Conservation (phyloP, 2,329 filamentous ascomycete genomes). For the Lasiodiplodia sp. region DNA sequence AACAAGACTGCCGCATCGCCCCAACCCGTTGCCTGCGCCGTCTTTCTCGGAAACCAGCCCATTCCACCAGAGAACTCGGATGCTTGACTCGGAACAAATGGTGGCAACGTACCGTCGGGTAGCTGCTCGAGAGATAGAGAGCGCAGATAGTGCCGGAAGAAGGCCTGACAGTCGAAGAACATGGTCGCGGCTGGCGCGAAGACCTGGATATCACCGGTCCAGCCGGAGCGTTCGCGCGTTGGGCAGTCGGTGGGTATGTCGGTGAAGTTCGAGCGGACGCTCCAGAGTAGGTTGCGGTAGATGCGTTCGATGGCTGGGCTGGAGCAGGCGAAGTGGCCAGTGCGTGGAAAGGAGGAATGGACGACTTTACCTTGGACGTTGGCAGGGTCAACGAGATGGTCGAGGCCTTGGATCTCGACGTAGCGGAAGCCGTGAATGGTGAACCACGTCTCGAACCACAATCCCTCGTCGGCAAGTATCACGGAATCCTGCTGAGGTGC, state of each 20-base stretch:
- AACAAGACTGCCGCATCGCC: not conserved
- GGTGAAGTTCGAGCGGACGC: conserved; percentile 15
- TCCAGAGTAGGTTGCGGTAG: conserved; percentile 11
- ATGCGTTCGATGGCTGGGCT: not conserved
- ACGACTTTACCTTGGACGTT: not conserved
- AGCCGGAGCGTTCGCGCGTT: conserved; percentile 20
- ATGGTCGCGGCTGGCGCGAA: conserved; percentile 25
- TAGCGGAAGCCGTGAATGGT: not conserved
- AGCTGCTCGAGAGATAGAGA: not conserved
- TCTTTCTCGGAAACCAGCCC: not conserved
- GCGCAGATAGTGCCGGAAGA: not conserved
- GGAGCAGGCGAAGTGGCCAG: conserved; percentile 13
- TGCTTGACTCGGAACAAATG: not conserved
- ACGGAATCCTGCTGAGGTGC: not conserved
- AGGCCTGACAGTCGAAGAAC: conserved; percentile 1
- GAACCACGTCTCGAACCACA: not conserved
- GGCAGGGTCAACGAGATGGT: not conserved
- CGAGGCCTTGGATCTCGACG: not conserved
- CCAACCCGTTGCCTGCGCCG: not conserved
- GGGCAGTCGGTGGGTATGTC: conserved; percentile 27
- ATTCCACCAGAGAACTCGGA: not conserved
- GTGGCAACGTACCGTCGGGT: not conserved
- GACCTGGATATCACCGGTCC: conserved; percentile 26
- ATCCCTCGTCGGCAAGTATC: not conserved
- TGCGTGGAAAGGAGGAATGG: not conserved